Evolutionary conservation across 768 basidiomycete genomes (phyloP).

Genomic region (Tephrocybe sp.): DNA sequence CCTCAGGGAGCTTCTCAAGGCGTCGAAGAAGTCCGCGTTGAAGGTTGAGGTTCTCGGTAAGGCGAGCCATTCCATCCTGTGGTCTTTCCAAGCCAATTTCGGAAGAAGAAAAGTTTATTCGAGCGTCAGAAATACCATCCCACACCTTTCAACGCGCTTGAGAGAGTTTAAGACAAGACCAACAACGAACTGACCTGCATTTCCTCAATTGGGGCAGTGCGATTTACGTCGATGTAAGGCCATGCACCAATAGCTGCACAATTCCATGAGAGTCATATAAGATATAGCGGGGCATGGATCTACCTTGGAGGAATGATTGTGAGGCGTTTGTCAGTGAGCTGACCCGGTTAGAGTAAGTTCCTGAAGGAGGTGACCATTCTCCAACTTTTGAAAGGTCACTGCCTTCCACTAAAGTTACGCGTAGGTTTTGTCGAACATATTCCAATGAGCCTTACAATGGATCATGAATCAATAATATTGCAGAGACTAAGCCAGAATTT

Average conservation of each 20-base stretch:
- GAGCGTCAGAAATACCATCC: slow-evolving; percentile 85
- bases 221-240: slow-evolving; percentile 62
- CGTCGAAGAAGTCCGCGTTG: slow-evolving; percentile 79
- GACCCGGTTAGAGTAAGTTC: slow-evolving; percentile 76
- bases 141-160: slow-evolving; percentile 56
- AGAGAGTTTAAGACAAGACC: neutral
- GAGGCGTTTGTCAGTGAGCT: slow-evolving; percentile 83
- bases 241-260: slow-evolving; percentile 78
- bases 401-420: slow-evolving; percentile 78
- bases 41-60: slow-evolving; percentile 92
- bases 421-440: slow-evolving; percentile 46
- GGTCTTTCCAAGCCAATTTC: slow-evolving; percentile 34
- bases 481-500: neutral
- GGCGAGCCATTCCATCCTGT: slow-evolving; percentile 61
- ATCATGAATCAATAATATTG: slow-evolving; percentile 2
- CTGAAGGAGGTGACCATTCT: slow-evolving; percentile 57
- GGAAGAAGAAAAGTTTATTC: slow-evolving; percentile 66
- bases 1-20: slow-evolving; percentile 45
- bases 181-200: slow-evolving; percentile 63
- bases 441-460: slow-evolving; percentile 47
- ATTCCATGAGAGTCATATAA: slow-evolving; percentile 5
- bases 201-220: slow-evolving; percentile 74
- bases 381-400: slow-evolving; percentile 67
- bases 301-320: slow-evolving; percentile 64
- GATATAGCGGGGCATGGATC: slow-evolving; percentile 3